Evolutionary conservation across 2,329 filamentous ascomycete species (phyloP).

Genomic region (Cadophora malorum): DNA sequence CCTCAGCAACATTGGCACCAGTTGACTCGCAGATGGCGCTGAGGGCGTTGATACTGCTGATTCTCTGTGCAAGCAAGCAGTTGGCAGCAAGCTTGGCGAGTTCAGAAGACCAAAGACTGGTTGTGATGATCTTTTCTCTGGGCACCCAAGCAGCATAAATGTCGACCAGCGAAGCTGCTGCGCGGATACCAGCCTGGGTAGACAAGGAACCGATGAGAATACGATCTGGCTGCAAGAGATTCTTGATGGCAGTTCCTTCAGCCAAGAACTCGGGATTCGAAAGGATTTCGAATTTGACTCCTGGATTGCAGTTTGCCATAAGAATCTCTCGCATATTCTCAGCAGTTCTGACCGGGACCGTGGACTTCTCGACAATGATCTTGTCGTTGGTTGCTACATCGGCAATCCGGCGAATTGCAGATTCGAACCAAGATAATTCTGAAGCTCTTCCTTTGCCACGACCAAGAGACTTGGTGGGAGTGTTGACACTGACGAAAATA

Average conservation of each 20-base stretch:
- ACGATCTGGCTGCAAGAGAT: conserved; percentile 73
- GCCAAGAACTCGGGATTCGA: conserved; percentile 83
- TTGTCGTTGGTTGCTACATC: conserved; percentile 67
- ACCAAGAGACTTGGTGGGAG: conserved; percentile 75
- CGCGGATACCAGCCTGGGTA: conserved; percentile 63
- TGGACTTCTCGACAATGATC: conserved; percentile 82
- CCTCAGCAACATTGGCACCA: conserved; percentile 74
- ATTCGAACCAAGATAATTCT: conserved; percentile 74
- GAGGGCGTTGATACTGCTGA: conserved; percentile 81
- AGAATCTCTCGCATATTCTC: conserved; percentile 67
- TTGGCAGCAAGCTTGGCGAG: conserved; percentile 80
- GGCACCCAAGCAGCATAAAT: conserved; percentile 77
- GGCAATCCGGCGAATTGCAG: conserved; percentile 70
- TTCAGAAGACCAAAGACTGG: conserved; percentile 78
- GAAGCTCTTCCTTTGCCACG: conserved; percentile 72
- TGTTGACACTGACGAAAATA: conserved; percentile 79
- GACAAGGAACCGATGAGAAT: conserved; percentile 74
- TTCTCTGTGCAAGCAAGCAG: conserved; percentile 78
- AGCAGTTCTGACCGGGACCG: conserved; percentile 76
- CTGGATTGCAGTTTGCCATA: conserved; percentile 60
- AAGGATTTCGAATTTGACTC: conserved; percentile 67
- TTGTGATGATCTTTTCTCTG: conserved; percentile 68
- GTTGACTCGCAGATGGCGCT: conserved; percentile 77
- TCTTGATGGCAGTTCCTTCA: conserved; percentile 74
- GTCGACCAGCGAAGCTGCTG: conserved; percentile 66